Base-by-base conservation (phyloP, 1,139 yeast genomes). In the Hyphopichia burtonii region DNA sequence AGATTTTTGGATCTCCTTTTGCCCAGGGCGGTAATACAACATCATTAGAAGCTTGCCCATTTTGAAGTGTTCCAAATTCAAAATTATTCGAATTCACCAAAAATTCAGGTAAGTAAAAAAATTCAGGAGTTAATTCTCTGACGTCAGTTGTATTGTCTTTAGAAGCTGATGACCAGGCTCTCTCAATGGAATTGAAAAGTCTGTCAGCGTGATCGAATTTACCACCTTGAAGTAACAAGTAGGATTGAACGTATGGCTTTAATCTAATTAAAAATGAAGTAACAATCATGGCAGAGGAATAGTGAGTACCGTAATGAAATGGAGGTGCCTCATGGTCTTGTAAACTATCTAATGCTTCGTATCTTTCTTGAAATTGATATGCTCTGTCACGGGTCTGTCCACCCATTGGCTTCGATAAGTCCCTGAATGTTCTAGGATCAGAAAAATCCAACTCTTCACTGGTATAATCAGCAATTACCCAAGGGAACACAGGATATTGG, bases 241-340 rank as follows among this genome's bases (percentile, higher is more conserved):
- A 88, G 0, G 94, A 83, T 44, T 85, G 87, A 2, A 85, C 91
- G 59, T 82, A 86, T 0, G 96, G 96, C 47, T 82, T 78, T 28
- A 87, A 54, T 39, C 96, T 69, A 34, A 88, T 86, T 48, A 88
- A 61, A 51, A 77, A 88, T 0, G 93, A 83, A 0, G 94, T 76
- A 2, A 86, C 96, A 54, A 88, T 87, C 96, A 88, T 88, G 0
- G 96, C 95, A 0, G 95, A 86, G 0, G 96, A 87, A 58, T 88
- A 88, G 59, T 88, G 96, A 0, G 96, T 88, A 2, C 96, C 96
- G 55, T 88, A 88, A 59, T 88, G 96, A 61, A 88, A 88, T 0
- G 96, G 86, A 0, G 90, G 89, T 27, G 74, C 69, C 42, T 80
- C 82, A 1, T 64, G 65, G 43, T 72, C 78, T 18, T 67, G 47